These are phyloP conservation scores for Rostrohypoxylon terebratum DNA, from an alignment of 495 filamentous ascomycete species.

Conservation along the genomic window DNA sequence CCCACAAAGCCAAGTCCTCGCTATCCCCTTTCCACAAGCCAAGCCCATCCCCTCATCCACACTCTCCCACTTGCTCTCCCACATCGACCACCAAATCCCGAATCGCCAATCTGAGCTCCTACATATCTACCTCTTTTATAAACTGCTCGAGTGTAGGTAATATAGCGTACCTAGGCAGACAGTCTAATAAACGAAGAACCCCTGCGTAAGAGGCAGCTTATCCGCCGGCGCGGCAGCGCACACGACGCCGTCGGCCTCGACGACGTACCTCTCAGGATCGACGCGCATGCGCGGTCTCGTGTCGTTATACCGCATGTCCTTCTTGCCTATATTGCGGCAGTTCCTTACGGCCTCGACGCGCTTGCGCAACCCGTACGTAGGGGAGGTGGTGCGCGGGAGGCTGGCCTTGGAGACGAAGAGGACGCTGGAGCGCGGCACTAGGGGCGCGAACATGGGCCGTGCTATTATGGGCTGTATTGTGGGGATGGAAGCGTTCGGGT, in stretches of 20 bases:
- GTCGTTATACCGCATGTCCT: slow-evolving; percentile 95
- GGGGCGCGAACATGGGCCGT: slow-evolving; percentile 86
- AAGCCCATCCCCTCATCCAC: not conserved
- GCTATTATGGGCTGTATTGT: slow-evolving; percentile 88
- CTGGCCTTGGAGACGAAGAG: slow-evolving; percentile 85
- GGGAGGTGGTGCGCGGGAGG: slow-evolving; percentile 72
- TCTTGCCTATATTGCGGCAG: slow-evolving; percentile 85
- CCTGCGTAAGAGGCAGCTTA: slow-evolving; percentile 82
- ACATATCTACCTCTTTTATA: not conserved
- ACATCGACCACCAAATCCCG: not conserved
- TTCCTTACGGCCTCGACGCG: slow-evolving; percentile 82
- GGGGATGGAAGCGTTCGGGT: slow-evolving; percentile 93
- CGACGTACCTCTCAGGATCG: slow-evolving; percentile 90
- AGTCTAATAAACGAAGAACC: slow-evolving; percentile 78
- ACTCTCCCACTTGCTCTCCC: not conserved
- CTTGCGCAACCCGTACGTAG: slow-evolving; percentile 79
- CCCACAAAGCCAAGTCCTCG: slow-evolving; percentile 3
- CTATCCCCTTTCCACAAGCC: not conserved
- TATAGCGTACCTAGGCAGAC: not conserved
- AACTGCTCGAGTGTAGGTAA: not conserved
- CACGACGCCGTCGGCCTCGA: slow-evolving; percentile 85
- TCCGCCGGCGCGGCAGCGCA: slow-evolving; percentile 81
- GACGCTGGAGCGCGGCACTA: slow-evolving; percentile 78
- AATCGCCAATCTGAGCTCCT: not conserved
- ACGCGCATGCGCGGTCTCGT: slow-evolving; percentile 91